Conservation (phyloP, 148 eudicot species). For the Diospyros lotus region DNA sequence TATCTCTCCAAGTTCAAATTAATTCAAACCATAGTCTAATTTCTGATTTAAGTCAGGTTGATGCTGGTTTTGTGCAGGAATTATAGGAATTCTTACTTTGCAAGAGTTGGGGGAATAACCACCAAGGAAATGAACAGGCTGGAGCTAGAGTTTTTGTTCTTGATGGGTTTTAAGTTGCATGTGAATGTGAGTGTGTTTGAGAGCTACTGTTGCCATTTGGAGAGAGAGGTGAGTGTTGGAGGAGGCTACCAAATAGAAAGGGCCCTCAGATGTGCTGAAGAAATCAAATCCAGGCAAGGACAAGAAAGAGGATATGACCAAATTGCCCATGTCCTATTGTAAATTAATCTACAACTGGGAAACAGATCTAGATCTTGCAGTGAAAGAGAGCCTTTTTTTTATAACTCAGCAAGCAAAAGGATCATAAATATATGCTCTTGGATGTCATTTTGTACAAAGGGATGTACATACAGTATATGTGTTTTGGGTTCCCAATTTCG, state of each 20-base stretch:
- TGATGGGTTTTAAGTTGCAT: conserved; percentile 81
- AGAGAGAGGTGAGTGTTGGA: conserved; percentile 92
- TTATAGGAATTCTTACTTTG: conserved; percentile 80
- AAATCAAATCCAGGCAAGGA: conserved; percentile 61
- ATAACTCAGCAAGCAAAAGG: no score
- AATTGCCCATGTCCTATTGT: no score
- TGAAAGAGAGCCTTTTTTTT: no score
- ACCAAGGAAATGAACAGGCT: conserved; percentile 78
- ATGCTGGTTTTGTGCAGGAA: conserved; percentile 47
- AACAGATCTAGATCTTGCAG: no score
- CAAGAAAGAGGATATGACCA: conserved; percentile 27
- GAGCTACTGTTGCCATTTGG: conserved; percentile 87
- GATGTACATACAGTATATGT: no score
- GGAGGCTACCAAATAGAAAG: conserved; percentile 94
- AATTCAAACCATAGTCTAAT: no score
- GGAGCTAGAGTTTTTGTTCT: conserved; percentile 76
- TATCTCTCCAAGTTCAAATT: no score
- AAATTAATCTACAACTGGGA: no score
- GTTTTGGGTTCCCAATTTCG: no score
- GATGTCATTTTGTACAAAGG: no score
- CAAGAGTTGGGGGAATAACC: conserved; percentile 84
- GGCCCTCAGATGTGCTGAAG: conserved; percentile 87
- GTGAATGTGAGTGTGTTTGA: conserved; percentile 95
- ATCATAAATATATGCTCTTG: no score
- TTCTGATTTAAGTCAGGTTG: no score